Evolutionary conservation across 2,329 filamentous ascomycete species (phyloP), one percentile per base, ranked within the genome.

Genomic region (Diaporthe sp.): DNA sequence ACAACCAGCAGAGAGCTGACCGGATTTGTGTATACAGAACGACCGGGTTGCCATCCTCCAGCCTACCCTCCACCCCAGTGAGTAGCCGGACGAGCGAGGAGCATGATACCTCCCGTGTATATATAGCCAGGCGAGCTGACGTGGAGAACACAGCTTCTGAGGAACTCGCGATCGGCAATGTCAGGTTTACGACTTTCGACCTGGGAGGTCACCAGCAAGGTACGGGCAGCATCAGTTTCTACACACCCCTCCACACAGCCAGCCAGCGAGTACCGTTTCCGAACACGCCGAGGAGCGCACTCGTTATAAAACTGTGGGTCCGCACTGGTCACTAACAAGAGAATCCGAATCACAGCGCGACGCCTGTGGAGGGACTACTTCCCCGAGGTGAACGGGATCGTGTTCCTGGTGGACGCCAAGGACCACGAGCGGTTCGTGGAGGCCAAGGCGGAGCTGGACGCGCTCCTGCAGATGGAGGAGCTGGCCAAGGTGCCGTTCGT

Each of bases 351-450:
- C 72, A 73, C 78, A 95, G 95, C 95, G 78, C 95, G 96, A 80
- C 95, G 96, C 82, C 92, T 98, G 81, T 98, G 96, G 95, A 96
- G 96, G 85, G 95, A 98, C 83, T 98, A 98, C 88, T 98, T 98
- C 90, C 95, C 95, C 81, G 96, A 98, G 88, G 95, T 98, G 78
- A 95, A 93, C 86, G 96, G 96, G 76, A 98, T 98, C 81, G 96
- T 99, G 80, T 99, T 98, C 90, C 93, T 98, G 75, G 95, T 99
- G 81, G 97, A 99, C 82, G 95, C 97, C 82, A 98, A 98, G 88
- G 97, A 99, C 86, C 94, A 95, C 86, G 96, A 98, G 88, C 95
- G 97, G 80, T 94, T 99, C 85, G 85, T 90, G 81, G 97, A 99
- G 89, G 94, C 95, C 83, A 98, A 98, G 89, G 96, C 94, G 81